Evolutionary conservation across 306 rosid species (phyloP).

Genomic region (Bauhinia variegata): DNA sequence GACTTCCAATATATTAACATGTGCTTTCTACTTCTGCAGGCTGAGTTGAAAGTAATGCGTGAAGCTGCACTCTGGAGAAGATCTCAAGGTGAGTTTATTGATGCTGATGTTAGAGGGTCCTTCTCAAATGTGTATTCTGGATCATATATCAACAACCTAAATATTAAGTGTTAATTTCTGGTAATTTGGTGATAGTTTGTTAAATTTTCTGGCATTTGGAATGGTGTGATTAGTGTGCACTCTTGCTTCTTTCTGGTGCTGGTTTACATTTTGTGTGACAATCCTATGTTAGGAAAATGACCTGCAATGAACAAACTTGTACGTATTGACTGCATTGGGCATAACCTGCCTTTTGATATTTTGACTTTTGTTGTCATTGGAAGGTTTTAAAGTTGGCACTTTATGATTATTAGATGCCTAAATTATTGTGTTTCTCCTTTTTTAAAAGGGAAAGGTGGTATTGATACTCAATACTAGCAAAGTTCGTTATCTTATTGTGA

Average conservation of each 20-base stretch:
- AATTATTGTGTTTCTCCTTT: constrained; percentile 3
- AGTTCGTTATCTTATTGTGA: constrained; percentile 35
- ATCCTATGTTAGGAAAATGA: constrained; percentile 20
- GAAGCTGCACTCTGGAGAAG: constrained; percentile 95
- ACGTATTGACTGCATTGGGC: constrained; percentile 4
- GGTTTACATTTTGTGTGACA: constrained; percentile 3
- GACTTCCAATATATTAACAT: constrained; percentile 18
- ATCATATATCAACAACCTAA: background rate
- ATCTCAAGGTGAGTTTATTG: constrained; percentile 67
- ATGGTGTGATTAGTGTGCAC: background rate
- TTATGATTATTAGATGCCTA: background rate
- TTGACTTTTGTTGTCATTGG: background rate
- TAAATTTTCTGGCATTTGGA: constrained; percentile 16
- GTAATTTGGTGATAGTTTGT: constrained; percentile 20
- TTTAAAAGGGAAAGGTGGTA: background rate
- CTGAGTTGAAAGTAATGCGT: constrained; percentile 77
- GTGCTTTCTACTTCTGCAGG: constrained; percentile 49
- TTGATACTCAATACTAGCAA: constrained; percentile 26
- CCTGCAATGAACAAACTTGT: constrained; percentile 3
- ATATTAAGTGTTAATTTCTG: constrained; percentile 14
- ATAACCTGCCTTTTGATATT: background rate
- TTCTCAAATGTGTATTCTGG: constrained; percentile 8
- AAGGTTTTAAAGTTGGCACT: background rate
- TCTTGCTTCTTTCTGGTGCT: constrained; percentile 13
- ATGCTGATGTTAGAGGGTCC: constrained; percentile 25